These are phyloP conservation scores for Nidularia pulvinata DNA, from an alignment of 768 basidiomycete genomes.

Conservation along the genomic window DNA sequence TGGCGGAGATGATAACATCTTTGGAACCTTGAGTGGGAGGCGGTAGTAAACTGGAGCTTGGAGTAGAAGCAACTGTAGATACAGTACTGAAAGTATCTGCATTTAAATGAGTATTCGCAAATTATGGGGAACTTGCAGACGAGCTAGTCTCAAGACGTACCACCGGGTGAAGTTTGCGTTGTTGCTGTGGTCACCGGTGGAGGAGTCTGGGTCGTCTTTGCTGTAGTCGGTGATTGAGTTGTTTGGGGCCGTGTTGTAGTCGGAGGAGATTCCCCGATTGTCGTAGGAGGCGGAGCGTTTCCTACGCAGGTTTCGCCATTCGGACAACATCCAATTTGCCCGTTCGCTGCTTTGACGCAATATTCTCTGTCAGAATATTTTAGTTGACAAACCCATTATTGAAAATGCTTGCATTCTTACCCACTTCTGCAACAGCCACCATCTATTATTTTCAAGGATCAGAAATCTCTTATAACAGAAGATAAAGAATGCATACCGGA, in stretches of 20 bases:
- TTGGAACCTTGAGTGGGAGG: neutral
- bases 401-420: neutral
- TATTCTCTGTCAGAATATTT: neutral
- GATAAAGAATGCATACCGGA: neutral
- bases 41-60: neutral
- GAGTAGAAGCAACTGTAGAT: neutral
- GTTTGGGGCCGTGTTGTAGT: neutral
- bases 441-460: neutral
- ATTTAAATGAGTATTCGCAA: neutral
- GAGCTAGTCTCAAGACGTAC: neutral
- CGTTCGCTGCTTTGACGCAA: neutral
- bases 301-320: slow-evolving; percentile 2
- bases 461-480: neutral
- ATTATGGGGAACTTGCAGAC: neutral
- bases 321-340: slow-evolving; percentile 6
- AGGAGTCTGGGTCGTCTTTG: neutral
- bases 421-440: neutral
- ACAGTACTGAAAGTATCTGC: neutral
- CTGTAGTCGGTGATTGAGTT: neutral
- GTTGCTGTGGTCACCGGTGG: neutral
- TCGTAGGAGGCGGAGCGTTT: neutral
- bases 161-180: neutral
- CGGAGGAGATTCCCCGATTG: neutral
- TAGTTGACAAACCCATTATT: neutral
- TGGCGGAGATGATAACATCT: neutral